Conservation (phyloP, 108 stramenopile species). For the Conticribra weissflogii region DNA sequence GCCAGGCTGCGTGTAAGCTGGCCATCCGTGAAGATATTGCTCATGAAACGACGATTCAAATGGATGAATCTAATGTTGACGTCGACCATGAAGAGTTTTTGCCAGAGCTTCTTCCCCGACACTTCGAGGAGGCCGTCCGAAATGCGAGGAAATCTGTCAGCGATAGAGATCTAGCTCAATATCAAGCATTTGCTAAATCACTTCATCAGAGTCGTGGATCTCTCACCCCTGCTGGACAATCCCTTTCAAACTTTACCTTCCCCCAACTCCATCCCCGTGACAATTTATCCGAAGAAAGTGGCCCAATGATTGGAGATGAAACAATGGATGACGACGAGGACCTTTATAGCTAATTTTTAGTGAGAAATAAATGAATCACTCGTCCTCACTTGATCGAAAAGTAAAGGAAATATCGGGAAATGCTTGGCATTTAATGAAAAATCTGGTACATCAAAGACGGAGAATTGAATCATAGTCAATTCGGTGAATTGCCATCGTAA, state of each 20-base stretch:
- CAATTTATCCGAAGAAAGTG: constrained; percentile 4
- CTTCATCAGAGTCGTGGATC: constrained; percentile 18
- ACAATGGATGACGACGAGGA: constrained; percentile 64
- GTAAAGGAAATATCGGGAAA: no score
- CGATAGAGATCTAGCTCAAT: constrained; percentile 93
- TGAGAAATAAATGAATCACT: no score
- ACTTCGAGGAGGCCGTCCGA: constrained; percentile 95
- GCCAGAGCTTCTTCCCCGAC: constrained; percentile 61
- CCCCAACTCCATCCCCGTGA: constrained; percentile 20
- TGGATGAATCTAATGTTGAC: constrained; percentile 50
- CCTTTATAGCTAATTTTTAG: constrained; percentile 39
- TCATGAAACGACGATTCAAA: constrained; percentile 64
- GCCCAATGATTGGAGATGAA: constrained; percentile 23
- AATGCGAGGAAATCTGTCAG: constrained; percentile 87
- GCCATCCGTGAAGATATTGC: constrained; percentile 90
- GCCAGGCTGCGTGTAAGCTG: constrained; percentile 86
- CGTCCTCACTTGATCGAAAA: no score
- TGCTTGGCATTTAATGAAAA: no score
- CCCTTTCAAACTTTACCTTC: constrained; percentile 54
- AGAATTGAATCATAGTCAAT: no score
- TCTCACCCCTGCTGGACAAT: not conserved
- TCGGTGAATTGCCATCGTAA: no score
- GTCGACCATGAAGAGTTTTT: constrained; percentile 52
- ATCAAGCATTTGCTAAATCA: constrained; percentile 85
- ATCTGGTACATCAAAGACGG: no score